Evolutionary conservation across 768 basidiomycete species (phyloP), one percentile per base, ranked within the genome.

Genomic region (Lactarius indigo): DNA sequence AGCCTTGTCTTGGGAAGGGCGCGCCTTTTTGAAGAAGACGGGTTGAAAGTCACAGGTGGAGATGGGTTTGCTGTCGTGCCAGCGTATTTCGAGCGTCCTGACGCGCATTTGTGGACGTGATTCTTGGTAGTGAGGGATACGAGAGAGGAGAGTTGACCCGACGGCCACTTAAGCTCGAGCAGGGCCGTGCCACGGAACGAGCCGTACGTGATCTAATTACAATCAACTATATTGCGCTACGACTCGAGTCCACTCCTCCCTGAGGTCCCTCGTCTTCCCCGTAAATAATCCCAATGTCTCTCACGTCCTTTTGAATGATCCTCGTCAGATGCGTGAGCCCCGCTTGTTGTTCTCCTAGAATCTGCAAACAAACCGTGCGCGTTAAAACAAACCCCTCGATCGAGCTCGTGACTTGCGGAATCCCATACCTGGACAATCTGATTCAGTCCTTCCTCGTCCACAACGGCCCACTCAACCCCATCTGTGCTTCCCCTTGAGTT

Each of bases 11-110:
- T 86, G 83, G 20, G 72, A 64, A 20, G 89, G 88, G 78, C 89
- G 86, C 79, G 90, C 88, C 77, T 88, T 90, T 81, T 91, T 92
- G 81, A 83, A 91, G 1, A 90, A 79, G 37, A 88, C 75, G 23
- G 93, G 89, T 75, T 98, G 97, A 74, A 97, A 97, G 81, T 99
- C 97, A 77, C 92, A 94, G 18, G 94, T 92, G 54, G 94, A 96
- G 77, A 99, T 96, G 55, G 94, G 94, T 74, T 93, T 93, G 76
- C 84, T 87, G 81, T 95, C 94, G 82, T 97, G 94, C 94, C 94
- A 97, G 70, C 95, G 85, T 74, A 97, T 97, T 80, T 96, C 94
- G 55, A 96, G 85, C 4, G 93, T 94, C 66, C 91, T 85, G 76
- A 91, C 92, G 68, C 92, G 88, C 92, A 95, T 95, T 39, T 37